Conservation (phyloP, 768 basidiomycete species). For the Gymnopilus dilepis region DNA sequence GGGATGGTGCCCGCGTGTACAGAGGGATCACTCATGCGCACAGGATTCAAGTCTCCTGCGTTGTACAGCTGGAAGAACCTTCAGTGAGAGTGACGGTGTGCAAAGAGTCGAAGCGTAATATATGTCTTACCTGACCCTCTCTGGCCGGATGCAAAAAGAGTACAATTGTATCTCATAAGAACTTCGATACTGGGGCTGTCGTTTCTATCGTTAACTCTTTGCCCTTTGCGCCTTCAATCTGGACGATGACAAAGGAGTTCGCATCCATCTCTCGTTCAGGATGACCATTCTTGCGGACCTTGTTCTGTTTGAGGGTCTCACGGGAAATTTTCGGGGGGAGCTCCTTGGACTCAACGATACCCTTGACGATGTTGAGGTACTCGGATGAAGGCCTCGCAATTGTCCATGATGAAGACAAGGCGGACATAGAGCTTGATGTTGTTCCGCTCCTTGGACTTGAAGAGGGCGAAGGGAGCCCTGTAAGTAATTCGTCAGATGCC, state of each 20-base stretch:
- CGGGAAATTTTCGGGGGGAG: conserved; percentile 99
- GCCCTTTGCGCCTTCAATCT: conserved; percentile 74
- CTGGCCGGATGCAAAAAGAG: conserved; percentile 97
- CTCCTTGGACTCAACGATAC: conserved; percentile 99
- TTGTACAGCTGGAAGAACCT: conserved; percentile 70
- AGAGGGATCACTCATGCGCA: conserved; percentile 87
- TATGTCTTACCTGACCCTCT: conserved; percentile 99
- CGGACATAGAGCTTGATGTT: conserved; percentile 99
- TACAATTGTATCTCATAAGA: conserved; percentile 95
- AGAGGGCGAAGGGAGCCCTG: conserved; percentile 98
- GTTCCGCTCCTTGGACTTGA: conserved; percentile 99
- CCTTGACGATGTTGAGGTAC: conserved; percentile 99
- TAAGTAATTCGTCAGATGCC: conserved; percentile 14
- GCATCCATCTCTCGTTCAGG: conserved; percentile 86
- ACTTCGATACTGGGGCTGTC: conserved; percentile 77
- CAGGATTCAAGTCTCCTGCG: conserved; percentile 91
- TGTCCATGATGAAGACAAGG: conserved; percentile 99
- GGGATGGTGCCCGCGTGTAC: conserved; percentile 95
- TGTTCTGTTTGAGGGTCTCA: conserved; percentile 99
- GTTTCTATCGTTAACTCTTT: conserved; percentile 85
- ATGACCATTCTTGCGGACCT: no score
- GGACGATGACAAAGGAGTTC: conserved; percentile 87
- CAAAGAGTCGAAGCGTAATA: conserved; percentile 39
- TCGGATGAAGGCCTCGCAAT: conserved; percentile 99
- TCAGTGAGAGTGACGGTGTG: conserved; percentile 3